phyloP scores from a whole-genome alignment of 176 grass and related monocot genomes.

The Carex pumila region DNA sequence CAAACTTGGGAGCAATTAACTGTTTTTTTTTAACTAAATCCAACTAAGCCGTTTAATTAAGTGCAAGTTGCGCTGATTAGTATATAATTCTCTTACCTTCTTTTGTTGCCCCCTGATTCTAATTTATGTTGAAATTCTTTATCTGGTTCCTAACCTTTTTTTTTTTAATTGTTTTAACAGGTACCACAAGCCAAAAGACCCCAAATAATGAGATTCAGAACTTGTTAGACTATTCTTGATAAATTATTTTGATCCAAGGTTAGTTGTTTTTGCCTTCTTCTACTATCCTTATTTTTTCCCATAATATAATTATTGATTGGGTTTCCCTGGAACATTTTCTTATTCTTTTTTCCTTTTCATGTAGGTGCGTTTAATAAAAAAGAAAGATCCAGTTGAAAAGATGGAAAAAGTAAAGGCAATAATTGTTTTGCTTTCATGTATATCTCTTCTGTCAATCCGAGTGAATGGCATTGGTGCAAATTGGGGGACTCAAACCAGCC shows the following conservation, averaged over 20 bases:
- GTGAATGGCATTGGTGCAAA: slow-evolving; percentile 82
- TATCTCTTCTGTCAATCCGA: slow-evolving; percentile 25
- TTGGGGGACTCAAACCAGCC: slow-evolving; percentile 96
- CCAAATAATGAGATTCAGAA: neutral
- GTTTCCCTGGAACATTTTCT: neutral
- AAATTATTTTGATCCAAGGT: neutral
- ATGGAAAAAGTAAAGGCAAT: neutral
- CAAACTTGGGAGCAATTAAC: neutral
- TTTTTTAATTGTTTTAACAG: neutral
- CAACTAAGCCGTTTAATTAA: neutral
- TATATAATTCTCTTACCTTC: neutral
- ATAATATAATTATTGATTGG: neutral
- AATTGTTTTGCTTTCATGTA: slow-evolving; percentile 34
- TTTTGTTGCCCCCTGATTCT: neutral
- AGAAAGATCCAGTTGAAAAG: neutral
- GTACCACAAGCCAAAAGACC: neutral
- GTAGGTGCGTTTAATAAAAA: neutral
- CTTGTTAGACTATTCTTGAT: neutral
- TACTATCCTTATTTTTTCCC: neutral
- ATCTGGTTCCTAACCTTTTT: neutral
- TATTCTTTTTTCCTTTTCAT: neutral
- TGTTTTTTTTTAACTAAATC: neutral
- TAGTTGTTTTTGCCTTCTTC: neutral
- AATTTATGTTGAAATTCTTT: neutral
- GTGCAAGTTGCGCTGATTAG: neutral